phyloP scores from a whole-genome alignment of 2,329 filamentous ascomycete genomes.

The Talaromyces sp. region DNA sequence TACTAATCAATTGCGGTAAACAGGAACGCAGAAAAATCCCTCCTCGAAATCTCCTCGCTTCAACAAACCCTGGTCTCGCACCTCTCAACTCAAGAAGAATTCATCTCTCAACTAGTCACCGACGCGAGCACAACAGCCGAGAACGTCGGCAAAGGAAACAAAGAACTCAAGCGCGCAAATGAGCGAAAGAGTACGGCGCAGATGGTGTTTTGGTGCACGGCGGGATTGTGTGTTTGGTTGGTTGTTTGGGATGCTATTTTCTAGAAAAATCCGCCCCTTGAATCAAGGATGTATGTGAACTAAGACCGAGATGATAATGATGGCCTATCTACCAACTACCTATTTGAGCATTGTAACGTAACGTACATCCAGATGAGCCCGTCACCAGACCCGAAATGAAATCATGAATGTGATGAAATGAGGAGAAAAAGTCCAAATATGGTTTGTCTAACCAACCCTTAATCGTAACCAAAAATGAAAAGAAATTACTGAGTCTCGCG shows the following conservation, averaged over 20 bases:
- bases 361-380: conserved; percentile 6
- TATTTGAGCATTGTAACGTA: background rate
- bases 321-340: background rate
- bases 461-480: background rate
- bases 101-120: conserved; percentile 82
- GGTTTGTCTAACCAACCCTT: background rate
- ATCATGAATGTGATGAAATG: background rate
- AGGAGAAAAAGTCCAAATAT: background rate
- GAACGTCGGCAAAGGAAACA: conserved; percentile 87
- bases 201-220: conserved; percentile 77
- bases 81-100: conserved; percentile 78
- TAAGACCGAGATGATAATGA: background rate
- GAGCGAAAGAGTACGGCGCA: conserved; percentile 70
- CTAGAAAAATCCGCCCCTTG: conserved; percentile 29
- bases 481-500: conserved; percentile 32
- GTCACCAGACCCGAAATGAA: background rate
- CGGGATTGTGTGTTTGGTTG: conserved; percentile 70
- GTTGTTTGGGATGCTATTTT: conserved; percentile 75
- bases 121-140: conserved; percentile 80
- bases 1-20: background rate
- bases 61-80: conserved; percentile 87
- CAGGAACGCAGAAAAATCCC: conserved; percentile 83
- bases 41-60: conserved; percentile 88
- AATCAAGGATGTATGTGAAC: background rate
- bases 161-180: conserved; percentile 80